Base-by-base conservation (phyloP, 2,329 filamentous ascomycete genomes). In the Stenocarpella maydis region DNA sequence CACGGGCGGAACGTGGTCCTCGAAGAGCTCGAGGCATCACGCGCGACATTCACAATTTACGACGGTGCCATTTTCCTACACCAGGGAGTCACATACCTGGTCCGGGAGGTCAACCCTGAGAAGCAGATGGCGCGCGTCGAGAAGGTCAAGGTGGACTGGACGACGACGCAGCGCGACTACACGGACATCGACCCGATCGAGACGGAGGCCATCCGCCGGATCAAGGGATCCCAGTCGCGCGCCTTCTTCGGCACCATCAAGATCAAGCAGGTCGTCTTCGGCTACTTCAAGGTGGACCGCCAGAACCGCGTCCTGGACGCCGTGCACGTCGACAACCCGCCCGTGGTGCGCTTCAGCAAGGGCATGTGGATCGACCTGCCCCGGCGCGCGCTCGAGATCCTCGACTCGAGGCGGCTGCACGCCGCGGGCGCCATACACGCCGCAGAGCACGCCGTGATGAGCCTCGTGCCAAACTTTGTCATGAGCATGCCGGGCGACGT, bases 351-450 rank as follows among this genome's bases (percentile, higher is more conserved):
- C 4, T 87, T 91, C 76, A 92, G 89, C 75, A 97, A 96, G 78
- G 96, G 95, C 47, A 93, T 98, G 89, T 99, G 96, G 96, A 87
- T 98, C 17, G 95, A 98, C 77, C 90, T 99, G 2, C 95, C 96
- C 0, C 90, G 90, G 71, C 80, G 79, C 1, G 94, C 94, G 0
- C 87, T 98, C 7, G 89, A 94, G 17, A 94, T 98, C 50, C 86
- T 99, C 1, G 87, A 90, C 49, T 86, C 86, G 0, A 85, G 91
- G 9, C 85, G 90, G 0, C 84, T 98, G 39, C 93, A 98, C 77
- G 86, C 95, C 12, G 95, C 94, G 0, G 96, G 91, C 0, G 93
- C 93, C 0, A 98, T 99, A 69, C 96, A 98, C 77, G 95, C 95
- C 0, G 95, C 96, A 2, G 94, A 98, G 80, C 96, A 99, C 78